Conservation (phyloP, 1,139 yeast genomes). For the Trichomonascaceae sp. region DNA sequence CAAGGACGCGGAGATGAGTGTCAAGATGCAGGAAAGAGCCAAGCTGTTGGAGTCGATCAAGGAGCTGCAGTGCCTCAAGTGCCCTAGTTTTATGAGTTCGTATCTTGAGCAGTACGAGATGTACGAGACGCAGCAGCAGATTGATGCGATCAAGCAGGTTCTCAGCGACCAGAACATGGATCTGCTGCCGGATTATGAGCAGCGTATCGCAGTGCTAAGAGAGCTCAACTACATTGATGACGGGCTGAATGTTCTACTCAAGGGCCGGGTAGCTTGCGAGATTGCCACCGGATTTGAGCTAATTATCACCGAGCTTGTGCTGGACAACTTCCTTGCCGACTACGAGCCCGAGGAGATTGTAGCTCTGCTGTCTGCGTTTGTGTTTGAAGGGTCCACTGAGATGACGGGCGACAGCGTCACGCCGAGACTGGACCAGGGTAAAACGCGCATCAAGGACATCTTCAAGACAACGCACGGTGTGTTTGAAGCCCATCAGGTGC, state of each 20-base stretch:
- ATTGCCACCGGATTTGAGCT: constrained; percentile 86
- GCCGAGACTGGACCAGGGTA: constrained; percentile 75
- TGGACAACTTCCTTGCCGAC: constrained; percentile 85
- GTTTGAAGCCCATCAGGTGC: constrained; percentile 55
- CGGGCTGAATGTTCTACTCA: constrained; percentile 62
- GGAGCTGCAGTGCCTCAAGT: constrained; percentile 23
- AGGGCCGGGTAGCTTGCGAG: constrained; percentile 82
- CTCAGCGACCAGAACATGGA: constrained; percentile 83
- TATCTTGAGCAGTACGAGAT: constrained; percentile 37
- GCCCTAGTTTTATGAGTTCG: constrained; percentile 34
- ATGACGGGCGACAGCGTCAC: constrained; percentile 49
- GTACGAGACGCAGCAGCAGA: constrained; percentile 35
- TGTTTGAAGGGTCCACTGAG: constrained; percentile 67
- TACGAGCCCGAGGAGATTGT: constrained; percentile 95
- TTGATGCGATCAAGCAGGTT: constrained; percentile 43
- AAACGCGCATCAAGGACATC: constrained; percentile 53
- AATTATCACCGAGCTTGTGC: constrained; percentile 72
- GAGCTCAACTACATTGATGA: constrained; percentile 66
- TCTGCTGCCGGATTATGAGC: constrained; percentile 85
- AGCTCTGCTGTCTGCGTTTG: constrained; percentile 81
- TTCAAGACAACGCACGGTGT: constrained; percentile 50
- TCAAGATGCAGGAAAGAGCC: constrained; percentile 28
- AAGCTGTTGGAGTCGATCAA: constrained; percentile 20
- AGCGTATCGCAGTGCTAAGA: constrained; percentile 64
- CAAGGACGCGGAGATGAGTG: constrained; percentile 10